Base-by-base conservation (phyloP, 1,139 yeast species). In the Kodamaea fungicola region DNA sequence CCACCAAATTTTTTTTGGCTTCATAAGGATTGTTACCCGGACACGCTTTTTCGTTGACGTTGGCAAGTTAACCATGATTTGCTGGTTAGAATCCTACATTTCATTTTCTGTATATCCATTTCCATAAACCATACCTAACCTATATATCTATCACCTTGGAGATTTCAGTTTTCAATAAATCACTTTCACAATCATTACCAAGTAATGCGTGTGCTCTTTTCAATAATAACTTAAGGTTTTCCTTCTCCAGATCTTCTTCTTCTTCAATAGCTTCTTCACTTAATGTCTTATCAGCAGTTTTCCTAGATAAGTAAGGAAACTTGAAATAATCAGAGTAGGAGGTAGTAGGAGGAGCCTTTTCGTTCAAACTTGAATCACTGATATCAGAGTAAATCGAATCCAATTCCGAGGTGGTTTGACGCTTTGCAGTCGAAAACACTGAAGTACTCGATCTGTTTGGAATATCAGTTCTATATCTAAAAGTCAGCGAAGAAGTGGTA, bases 321-420 rank as follows among this genome's bases (percentile, higher is more conserved):
- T 58, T 60, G 48, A 61, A 51, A 41, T 52, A 58, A 31, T 58
- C 62, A 6, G 52, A 43, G 31, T 57, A 53, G 22, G 32, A 31
- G 9, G 58, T 42, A 12, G 29, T 37, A 9, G 29, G 29, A n/a
- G 29, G 16, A 9, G 9, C 12, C 12, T n/a, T 22, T 13, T 32
- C 38, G 10, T 30, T 34, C 40, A 32, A 37, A 10, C 35, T 31
- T 21, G 41, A 42, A 9, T 53, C 60, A 38, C 59, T 55, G 27
- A 49, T 42, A 24, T 57, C 62, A 2, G 67, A 61, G 41, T 61
- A 62, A 8, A 62, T 56, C 2, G 67, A 61, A n/a, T 61, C 67
- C 25, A 52, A 36, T 38, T 62, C 68, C 12, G 38, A 32, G 9
- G 32, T 22, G n/a, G 42, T 39, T 4, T 35, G 30, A 41, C 45